Evolutionary conservation across 2,329 filamentous ascomycete species (phyloP).

Genomic region (Ploettnerulaceae sp.): DNA sequence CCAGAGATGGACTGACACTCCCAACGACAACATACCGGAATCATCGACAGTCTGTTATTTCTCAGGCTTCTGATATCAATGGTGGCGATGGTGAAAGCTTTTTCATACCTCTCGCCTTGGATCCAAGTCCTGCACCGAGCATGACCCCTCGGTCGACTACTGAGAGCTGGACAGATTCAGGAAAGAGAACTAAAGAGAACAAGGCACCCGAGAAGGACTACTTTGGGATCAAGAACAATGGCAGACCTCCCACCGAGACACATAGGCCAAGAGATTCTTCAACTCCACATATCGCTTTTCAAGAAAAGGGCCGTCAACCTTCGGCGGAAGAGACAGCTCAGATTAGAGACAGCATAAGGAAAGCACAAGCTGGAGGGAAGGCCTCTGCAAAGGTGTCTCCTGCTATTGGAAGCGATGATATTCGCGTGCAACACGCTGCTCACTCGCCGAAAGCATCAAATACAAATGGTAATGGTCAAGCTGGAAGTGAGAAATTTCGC

Average conservation of each 20-base stretch:
- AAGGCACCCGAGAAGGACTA: constrained; percentile 49
- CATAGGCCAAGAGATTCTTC: constrained; percentile 41
- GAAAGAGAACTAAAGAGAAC: constrained; percentile 36
- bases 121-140: constrained; percentile 55
- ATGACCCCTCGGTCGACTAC: constrained; percentile 50
- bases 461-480: constrained; percentile 35
- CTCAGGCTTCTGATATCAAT: constrained; percentile 41
- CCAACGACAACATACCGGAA: constrained; percentile 74
- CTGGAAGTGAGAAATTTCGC: constrained; percentile 59
- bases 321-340: constrained; percentile 54
- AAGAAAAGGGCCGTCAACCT: constrained; percentile 69
- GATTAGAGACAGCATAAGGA: constrained; percentile 44
- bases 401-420: constrained; percentile 27
- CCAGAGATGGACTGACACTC: constrained; percentile 60
- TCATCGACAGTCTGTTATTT: constrained; percentile 70
- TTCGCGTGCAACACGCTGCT: constrained; percentile 28
- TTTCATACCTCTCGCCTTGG: constrained; percentile 71
- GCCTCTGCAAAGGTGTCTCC: constrained; percentile 24
- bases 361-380: constrained; percentile 28
- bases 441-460: constrained; percentile 22
- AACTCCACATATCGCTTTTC: constrained; percentile 87
- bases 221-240: constrained; percentile 45
- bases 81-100: constrained; percentile 51
- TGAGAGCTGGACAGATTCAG: constrained; percentile 42
- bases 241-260: constrained; percentile 37